Conservation (phyloP, 805 yeast genomes). For the Nakazawaea wyomingensis region DNA sequence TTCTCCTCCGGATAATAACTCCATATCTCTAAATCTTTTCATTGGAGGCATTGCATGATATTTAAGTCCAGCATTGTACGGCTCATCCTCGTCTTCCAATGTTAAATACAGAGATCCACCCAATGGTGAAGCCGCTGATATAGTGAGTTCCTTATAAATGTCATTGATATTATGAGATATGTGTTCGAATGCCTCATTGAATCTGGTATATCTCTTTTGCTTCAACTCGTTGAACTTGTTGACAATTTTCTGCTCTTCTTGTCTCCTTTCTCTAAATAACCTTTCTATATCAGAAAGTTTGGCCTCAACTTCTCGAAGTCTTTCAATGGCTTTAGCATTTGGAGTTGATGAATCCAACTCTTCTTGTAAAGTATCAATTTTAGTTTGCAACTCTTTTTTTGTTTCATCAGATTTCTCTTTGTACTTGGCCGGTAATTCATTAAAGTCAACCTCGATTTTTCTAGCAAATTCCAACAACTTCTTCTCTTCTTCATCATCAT, state of each 20-base stretch:
- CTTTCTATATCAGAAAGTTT: constrained; percentile 56
- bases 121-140: constrained; percentile 59
- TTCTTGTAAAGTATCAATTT: constrained; percentile 27
- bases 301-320: constrained; percentile 63
- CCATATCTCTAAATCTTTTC: constrained; percentile 91
- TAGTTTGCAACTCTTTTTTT: constrained; percentile 30
- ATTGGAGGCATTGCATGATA: constrained; percentile 96
- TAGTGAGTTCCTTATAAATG: constrained; percentile 83
- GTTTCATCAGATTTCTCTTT: constrained; percentile 28
- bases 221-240: constrained; percentile 57
- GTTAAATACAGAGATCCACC: constrained; percentile 95
- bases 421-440: constrained; percentile 36
- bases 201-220: constrained; percentile 51
- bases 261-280: constrained; percentile 60
- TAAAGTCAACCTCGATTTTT: constrained; percentile 52
- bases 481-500: constrained; percentile 26
- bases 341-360: constrained; percentile 58
- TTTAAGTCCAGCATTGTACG: constrained; percentile 75
- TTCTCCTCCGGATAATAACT: constrained; percentile 91
- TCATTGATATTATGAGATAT: constrained; percentile 67
- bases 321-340: constrained; percentile 74
- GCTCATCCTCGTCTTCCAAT: constrained; percentile 85
- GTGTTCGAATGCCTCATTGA: constrained; percentile 72
- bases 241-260: constrained; percentile 48
- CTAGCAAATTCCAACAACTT: constrained; percentile 30